Evolutionary conservation across 305 asterid genomes (phyloP), one percentile per base, ranked within the genome.

Genomic region (Caryopteris hybrid): DNA sequence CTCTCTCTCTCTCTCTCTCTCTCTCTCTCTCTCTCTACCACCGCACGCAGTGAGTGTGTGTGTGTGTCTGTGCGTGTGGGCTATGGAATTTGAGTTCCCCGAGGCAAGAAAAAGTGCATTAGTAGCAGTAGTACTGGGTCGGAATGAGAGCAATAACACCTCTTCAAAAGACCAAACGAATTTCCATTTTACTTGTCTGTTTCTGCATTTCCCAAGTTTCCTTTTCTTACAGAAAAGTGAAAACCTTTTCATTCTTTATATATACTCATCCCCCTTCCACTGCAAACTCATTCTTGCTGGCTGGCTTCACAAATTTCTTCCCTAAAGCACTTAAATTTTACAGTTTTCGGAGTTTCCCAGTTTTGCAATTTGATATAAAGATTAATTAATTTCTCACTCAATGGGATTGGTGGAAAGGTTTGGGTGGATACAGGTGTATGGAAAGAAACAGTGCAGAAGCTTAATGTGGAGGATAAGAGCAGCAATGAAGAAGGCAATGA

Each of bases 31-130:
- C n/a, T n/a, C n/a, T n/a, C n/a, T n/a, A n/a, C n/a, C n/a, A n/a
- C n/a, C n/a, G n/a, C n/a, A n/a, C n/a, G n/a, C n/a, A n/a, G n/a
- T n/a, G n/a, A n/a, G n/a, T n/a, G n/a, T n/a, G n/a, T n/a, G n/a
- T n/a, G n/a, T n/a, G n/a, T n/a, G n/a, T n/a, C n/a, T n/a, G n/a
- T n/a, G 64, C 59, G 64, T 74, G 68, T 68, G 70, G 61, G 72
- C 59, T 75, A 76, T 82, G 91, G 96, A 91, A 91, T 91, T 86
- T 85, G 88, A 88, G 79, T 77, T 68, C 71, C 81, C 85, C 96
- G 61, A 85, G 81, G 85, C 86, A 67, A 61, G 14, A 51, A 61
- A 69, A 71, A 69, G 47, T n/a, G 59, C 11, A 64, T 11, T 23
- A 20, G 45, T 21, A 57, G 43, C 29, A 61, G 21, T 61, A 53